phyloP scores from a whole-genome alignment of 768 basidiomycete species.

The Pleurotus citrinopileatus region DNA sequence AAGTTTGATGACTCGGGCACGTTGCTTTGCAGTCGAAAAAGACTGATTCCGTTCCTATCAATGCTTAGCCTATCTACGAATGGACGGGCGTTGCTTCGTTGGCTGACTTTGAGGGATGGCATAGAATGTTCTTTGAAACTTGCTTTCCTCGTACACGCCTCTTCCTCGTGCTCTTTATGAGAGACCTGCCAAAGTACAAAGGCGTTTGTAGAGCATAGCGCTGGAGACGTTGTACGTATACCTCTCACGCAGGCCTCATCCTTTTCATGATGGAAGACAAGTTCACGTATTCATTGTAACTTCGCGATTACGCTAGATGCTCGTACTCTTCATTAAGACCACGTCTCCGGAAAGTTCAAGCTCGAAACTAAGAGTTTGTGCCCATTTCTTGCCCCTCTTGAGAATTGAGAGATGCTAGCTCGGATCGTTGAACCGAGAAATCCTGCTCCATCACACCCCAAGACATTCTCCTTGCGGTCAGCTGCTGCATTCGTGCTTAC shows the following conservation, averaged over 20 bases:
- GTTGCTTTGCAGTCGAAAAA: neutral
- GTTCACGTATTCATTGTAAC: neutral
- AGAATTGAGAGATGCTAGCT: too few species aligned
- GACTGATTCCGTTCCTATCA: constrained; percentile 7
- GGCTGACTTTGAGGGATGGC: neutral
- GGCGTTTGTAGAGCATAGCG: too few species aligned
- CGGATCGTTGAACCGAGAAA: neutral
- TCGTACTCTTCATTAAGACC: neutral
- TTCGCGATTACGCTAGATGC: neutral
- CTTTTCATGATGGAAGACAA: constrained; percentile 8
- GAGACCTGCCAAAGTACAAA: neutral
- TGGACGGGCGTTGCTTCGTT: too few species aligned
- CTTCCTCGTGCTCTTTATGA: neutral
- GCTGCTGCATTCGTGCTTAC: neutral
- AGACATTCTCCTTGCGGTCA: neutral
- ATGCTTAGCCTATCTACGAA: too few species aligned
- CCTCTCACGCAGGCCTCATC: constrained; percentile 4
- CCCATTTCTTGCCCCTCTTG: too few species aligned
- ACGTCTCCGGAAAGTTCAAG: neutral
- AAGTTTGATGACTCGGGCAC: too few species aligned
- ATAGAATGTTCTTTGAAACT: neutral
- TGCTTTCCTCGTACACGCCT: neutral
- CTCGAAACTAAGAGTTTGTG: too few species aligned
- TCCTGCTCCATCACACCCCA: neutral
- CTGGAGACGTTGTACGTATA: too few species aligned